A percentile compares a stretch with the other conserved stretches of the same genome.
Conservation (phyloP, 2,329 filamentous ascomycete species). For the Diplodia mutila region DNA sequence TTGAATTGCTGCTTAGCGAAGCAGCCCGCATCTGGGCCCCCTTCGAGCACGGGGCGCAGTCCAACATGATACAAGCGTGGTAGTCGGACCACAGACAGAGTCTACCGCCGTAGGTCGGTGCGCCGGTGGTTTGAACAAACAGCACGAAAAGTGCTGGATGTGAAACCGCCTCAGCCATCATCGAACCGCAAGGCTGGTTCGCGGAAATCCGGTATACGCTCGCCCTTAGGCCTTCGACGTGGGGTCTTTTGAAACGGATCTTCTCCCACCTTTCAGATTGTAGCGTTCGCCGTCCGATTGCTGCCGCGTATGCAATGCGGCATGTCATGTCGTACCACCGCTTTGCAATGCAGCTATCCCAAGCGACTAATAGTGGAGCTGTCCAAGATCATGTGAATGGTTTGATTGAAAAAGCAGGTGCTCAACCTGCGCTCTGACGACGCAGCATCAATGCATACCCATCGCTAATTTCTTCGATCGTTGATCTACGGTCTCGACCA, state of each 20-base stretch:
- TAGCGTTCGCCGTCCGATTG: background rate
- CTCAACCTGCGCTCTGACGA: background rate
- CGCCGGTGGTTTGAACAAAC: constrained; percentile 11
- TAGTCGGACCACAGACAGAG: background rate
- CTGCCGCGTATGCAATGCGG: background rate
- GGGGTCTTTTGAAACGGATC: background rate
- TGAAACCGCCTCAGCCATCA: constrained; percentile 7
- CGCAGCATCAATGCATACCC: constrained; percentile 4
- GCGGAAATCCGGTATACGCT: background rate
- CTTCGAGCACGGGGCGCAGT: background rate
- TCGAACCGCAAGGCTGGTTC: background rate
- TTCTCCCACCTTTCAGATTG: background rate
- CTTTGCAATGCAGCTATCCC: background rate
- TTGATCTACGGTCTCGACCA: constrained; percentile 15
- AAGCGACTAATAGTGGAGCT: constrained; percentile 7
- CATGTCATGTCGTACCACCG: constrained; percentile 5
- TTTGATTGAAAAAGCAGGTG: background rate
- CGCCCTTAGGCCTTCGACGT: background rate
- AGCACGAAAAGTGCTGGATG: background rate
- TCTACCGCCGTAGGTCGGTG: background rate
- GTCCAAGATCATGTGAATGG: background rate
- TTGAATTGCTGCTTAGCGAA: background rate
- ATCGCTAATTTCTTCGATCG: constrained; percentile 15
- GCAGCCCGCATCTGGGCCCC: background rate
- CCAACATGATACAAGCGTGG: background rate